A percentile compares a stretch with the other conserved stretches of the same genome.
Conservation (phyloP, 1,284 basidiomycete genomes). For the Austroboletus niveus region DNA sequence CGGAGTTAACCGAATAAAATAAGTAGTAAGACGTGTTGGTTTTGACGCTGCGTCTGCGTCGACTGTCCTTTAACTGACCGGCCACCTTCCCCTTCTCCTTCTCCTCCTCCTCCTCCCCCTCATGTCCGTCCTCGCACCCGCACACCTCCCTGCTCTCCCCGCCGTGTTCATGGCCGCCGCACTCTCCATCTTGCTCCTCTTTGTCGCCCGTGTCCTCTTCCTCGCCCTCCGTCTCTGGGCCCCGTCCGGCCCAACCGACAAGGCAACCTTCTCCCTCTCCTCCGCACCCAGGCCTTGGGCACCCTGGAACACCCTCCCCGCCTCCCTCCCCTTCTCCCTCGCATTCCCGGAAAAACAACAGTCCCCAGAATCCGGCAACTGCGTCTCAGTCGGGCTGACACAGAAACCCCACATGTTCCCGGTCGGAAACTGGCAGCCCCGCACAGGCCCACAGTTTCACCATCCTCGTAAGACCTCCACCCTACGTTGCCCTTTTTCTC, state of each 20-base stretch:
- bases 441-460: slow-evolving; percentile 29
- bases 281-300: slow-evolving; percentile 14
- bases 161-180: slow-evolving; percentile 32
- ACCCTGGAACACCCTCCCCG: slow-evolving; percentile 25
- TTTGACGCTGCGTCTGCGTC: too few species aligned
- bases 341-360: slow-evolving; percentile 19
- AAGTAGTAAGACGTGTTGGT: slow-evolving; percentile 12
- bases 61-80: too few species aligned
- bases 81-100: too few species aligned
- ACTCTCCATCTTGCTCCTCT: slow-evolving; percentile 25
- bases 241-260: slow-evolving; percentile 8
- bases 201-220: slow-evolving; percentile 33
- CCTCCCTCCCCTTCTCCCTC: slow-evolving; percentile 28
- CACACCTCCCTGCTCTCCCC: slow-evolving; percentile 30
- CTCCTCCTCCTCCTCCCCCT: slow-evolving; percentile 8
- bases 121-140: slow-evolving; percentile 33
- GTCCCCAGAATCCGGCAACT: slow-evolving; percentile 6
- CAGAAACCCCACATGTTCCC: slow-evolving; percentile 17
- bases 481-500: not conserved
- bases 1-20: slow-evolving; percentile 28
- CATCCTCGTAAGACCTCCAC: slow-evolving; percentile 28
- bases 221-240: slow-evolving; percentile 29
- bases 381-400: slow-evolving; percentile 1
- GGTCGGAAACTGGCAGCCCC: slow-evolving; percentile 21
- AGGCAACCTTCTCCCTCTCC: not conserved